These are phyloP conservation scores for Syzygium jambos DNA, from an alignment of 345 rosid genomes.

Conservation along the genomic window DNA sequence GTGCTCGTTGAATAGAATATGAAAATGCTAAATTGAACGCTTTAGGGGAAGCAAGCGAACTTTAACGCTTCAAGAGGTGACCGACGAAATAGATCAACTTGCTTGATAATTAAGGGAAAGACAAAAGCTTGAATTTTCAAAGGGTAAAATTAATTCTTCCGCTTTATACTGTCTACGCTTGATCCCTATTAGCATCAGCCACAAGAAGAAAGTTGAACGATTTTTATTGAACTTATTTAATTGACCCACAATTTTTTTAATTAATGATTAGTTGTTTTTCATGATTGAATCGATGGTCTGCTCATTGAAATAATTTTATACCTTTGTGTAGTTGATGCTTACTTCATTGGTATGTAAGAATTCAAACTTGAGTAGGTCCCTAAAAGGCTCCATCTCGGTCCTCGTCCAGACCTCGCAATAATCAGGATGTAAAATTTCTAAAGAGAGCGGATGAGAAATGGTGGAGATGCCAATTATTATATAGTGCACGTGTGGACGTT, in stretches of 20 bases:
- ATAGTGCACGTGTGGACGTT: too few species aligned
- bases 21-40: not conserved
- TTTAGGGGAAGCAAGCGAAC: not conserved
- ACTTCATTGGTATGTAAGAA: not conserved
- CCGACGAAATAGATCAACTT: not conserved
- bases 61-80: not conserved
- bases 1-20: not conserved
- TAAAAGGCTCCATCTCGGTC: too few species aligned
- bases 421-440: too few species aligned
- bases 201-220: not conserved
- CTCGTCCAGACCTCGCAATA: too few species aligned
- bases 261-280: not conserved
- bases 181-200: not conserved
- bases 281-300: not conserved
- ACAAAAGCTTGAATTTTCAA: not conserved
- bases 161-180: not conserved
- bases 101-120: not conserved
- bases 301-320: not conserved
- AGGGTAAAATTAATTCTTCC: not conserved
- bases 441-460: not conserved
- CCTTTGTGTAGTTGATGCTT: not conserved
- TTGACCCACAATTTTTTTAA: not conserved
- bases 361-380: too few species aligned
- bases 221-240: not conserved
- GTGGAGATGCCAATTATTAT: too few species aligned